Percentiles rank a stretch among this genome's conserved stretches.
Evolutionary conservation across 1,139 yeast species (phyloP).

Genomic region (Kodamaea plutei): DNA sequence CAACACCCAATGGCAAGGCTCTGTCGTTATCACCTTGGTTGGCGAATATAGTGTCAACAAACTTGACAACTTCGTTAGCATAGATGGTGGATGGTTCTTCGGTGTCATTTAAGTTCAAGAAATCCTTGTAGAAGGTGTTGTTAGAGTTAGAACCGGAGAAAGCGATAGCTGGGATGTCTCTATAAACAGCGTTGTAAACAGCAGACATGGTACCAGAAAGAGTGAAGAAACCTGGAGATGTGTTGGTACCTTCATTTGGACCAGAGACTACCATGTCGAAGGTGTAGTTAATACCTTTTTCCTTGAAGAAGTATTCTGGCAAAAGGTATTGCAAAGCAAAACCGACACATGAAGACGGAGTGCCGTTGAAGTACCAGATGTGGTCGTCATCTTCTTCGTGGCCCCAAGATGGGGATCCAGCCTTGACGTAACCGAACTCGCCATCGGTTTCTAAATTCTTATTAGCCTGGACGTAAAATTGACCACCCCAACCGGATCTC

Average conservation of each 20-base stretch:
- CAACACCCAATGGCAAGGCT: slow-evolving; percentile 41
- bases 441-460: slow-evolving; percentile 39
- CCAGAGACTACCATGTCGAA: slow-evolving; percentile 45
- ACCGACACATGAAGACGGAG: slow-evolving; percentile 43
- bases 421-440: slow-evolving; percentile 37
- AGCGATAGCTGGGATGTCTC: slow-evolving; percentile 42
- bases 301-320: slow-evolving; percentile 31
- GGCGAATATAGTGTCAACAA: slow-evolving; percentile 35
- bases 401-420: slow-evolving; percentile 47
- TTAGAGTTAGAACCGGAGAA: slow-evolving; percentile 42
- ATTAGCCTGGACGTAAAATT: slow-evolving; percentile 43
- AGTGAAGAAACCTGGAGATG: slow-evolving; percentile 38
- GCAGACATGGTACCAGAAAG: slow-evolving; percentile 47
- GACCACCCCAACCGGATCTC: slow-evolving; percentile 59
- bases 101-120: slow-evolving; percentile 29
- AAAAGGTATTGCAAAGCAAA: slow-evolving; percentile 41
- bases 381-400: slow-evolving; percentile 40
- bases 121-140: slow-evolving; percentile 41
- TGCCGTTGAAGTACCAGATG: slow-evolving; percentile 49
- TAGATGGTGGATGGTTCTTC: slow-evolving; percentile 39
- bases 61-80: slow-evolving; percentile 33
- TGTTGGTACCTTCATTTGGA: slow-evolving; percentile 46
- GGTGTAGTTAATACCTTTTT: slow-evolving; percentile 21
- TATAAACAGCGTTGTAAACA: slow-evolving; percentile 38
- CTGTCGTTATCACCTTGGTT: slow-evolving; percentile 26